Evolutionary conservation across 2,329 filamentous ascomycete genomes (phyloP), one percentile per base, ranked within the genome.

Genomic region (Cordyceps pruinosa): DNA sequence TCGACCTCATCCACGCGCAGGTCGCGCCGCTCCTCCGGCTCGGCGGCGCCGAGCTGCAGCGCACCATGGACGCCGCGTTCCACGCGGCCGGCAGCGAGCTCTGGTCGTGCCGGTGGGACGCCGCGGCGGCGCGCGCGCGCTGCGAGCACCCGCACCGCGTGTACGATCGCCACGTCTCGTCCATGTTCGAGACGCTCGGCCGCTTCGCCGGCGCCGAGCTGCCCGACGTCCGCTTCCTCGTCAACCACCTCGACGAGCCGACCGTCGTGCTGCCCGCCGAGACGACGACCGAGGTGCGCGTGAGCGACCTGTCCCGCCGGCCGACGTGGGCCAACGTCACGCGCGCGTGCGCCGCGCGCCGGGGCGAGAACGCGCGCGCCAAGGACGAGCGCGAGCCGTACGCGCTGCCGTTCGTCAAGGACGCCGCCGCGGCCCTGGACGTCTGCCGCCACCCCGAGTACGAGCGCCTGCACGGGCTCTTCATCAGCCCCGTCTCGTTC

Each of bases 181-280:
- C 59, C 1, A 55, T 69, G 1, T 72, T 76, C 15, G 65, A 72
- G 19, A 66, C 32, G 1, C 50, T 73, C 3, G 37, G 73, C 5
- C 62, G 60, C 4, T 63, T 62, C 4, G 47, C 70, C 0, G 55
- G 49, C 0, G 65, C 62, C 0, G 44, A 58, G 2, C 47, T 77
- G 5, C 73, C 75, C 0, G 65, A 77, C 26, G 56, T 77, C 12
- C 66, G 65, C 9, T 73, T 80, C 25, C 66, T 79, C 0, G 65
- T 79, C 15, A 81, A 79, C 46, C 70, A 74, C 39, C 65, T 80
- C 4, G 77, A 81, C 51, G 77, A 81, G 59, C 76, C 78, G 1
- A 65, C 71, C 77, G 3, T 10, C 79, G 19, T 42, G 72, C 9
- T 68, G 68, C 1, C 59, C 62, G 13, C 8, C 21, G 34, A 15